Percentiles rank a stretch among this genome's conserved stretches.
Evolutionary conservation across 306 rosid genomes (phyloP).

Genomic region (Fragaria vesca): DNA sequence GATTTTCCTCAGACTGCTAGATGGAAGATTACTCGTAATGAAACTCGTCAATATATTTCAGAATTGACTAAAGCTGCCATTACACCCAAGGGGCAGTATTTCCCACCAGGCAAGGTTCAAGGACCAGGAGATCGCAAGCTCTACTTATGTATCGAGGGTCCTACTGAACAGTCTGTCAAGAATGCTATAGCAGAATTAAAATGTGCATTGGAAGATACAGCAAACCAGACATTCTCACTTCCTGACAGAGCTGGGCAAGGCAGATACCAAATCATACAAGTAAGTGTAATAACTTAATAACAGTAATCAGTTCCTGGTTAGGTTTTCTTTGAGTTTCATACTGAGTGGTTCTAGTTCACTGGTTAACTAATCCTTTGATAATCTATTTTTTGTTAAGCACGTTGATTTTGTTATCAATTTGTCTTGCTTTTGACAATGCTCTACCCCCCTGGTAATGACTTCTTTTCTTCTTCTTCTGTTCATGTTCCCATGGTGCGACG

Average conservation of each 20-base stretch:
- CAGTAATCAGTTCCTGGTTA: conserved; percentile 23
- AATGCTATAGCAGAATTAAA: conserved; percentile 83
- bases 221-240: conserved; percentile 77
- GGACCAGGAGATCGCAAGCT: conserved; percentile 95
- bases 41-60: conserved; percentile 50
- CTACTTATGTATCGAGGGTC: conserved; percentile 89
- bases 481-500: conserved; percentile 26
- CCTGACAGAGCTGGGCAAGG: conserved; percentile 88
- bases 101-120: conserved; percentile 68
- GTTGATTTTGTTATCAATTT: conserved; percentile 13
- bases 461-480: conserved; percentile 29
- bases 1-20: conserved; percentile 97
- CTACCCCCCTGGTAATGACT: conserved; percentile 27
- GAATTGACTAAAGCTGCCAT: conserved; percentile 95
- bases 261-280: conserved; percentile 76
- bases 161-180: conserved; percentile 83
- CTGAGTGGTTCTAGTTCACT: background rate
- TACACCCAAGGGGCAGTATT: conserved; percentile 89
- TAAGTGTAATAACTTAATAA: conserved; percentile 50
- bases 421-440: conserved; percentile 20
- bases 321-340: background rate
- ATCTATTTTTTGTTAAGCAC: no score
- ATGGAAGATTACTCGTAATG: conserved; percentile 97
- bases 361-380: background rate
- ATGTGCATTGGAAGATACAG: conserved; percentile 80